Conservation (phyloP, 805 yeast genomes). For the Wickerhamomyces pijperi region DNA sequence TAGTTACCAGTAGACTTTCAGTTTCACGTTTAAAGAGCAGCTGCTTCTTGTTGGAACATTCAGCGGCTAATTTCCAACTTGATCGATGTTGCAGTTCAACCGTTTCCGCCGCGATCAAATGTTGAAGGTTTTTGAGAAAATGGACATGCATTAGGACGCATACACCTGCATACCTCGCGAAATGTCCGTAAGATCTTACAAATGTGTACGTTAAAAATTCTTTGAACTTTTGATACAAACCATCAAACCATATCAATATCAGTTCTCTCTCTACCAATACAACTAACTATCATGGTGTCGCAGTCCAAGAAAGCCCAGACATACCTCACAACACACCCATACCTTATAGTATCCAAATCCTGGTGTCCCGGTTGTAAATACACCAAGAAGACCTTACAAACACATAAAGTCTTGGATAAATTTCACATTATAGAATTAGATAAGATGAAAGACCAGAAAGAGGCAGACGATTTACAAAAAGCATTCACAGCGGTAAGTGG, state of each 20-base stretch:
- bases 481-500: slow-evolving; percentile 48
- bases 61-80: too few relatives aligned
- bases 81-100: too few relatives aligned
- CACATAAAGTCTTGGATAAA: slow-evolving; percentile 37
- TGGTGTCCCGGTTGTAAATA: slow-evolving; percentile 79
- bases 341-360: slow-evolving; percentile 51
- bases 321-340: slow-evolving; percentile 33
- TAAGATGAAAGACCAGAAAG: slow-evolving; percentile 31
- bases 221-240: slow-evolving; percentile 50
- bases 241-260: too few relatives aligned
- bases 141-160: too few relatives aligned
- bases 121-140: too few relatives aligned
- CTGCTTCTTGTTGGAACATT: too few relatives aligned
- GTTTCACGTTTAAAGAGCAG: too few relatives aligned
- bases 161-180: too few relatives aligned
- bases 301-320: slow-evolving; percentile 27
- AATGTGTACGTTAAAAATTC: slow-evolving; percentile 92
- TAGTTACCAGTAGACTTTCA: too few relatives aligned
- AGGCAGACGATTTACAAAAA: slow-evolving; percentile 40
- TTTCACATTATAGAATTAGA: slow-evolving; percentile 50
- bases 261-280: too few relatives aligned
- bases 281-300: background rate
- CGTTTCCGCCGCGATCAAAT: too few relatives aligned
- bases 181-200: too few relatives aligned
- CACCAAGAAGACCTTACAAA: slow-evolving; percentile 43